Evolutionary conservation across 169 alveolate species (phyloP).

Genomic region (Cryptosporidium sp.): DNA sequence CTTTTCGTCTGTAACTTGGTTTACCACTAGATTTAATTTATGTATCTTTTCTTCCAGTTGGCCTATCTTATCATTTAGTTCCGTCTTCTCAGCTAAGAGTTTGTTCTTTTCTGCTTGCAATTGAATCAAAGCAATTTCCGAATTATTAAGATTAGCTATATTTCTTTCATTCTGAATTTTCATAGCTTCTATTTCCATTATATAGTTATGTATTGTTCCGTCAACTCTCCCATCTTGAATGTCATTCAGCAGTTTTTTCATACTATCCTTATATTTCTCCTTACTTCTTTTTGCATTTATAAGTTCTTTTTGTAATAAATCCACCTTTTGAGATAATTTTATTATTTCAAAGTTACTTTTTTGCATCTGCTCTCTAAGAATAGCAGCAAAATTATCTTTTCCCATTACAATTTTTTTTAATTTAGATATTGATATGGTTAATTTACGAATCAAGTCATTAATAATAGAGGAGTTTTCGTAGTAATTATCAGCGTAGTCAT

Average conservation of each 20-base stretch:
- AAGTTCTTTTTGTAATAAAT: conserved; percentile 56
- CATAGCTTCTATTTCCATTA: conserved; percentile 49
- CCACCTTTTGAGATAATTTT: conserved; percentile 56
- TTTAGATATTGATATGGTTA: conserved; percentile 40
- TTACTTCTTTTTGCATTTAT: conserved; percentile 26
- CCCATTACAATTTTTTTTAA: conserved; percentile 62
- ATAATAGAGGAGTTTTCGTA: conserved; percentile 11
- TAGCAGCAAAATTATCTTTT: conserved; percentile 29
- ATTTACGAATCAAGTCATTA: conserved; percentile 17
- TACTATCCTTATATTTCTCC: conserved; percentile 65
- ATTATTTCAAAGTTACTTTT: conserved; percentile 53
- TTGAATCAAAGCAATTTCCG: conserved; percentile 48
- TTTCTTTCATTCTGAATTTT: conserved; percentile 60
- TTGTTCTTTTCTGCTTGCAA: conserved; percentile 45
- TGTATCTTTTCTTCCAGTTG: conserved; percentile 49
- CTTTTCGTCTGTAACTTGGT: conserved; percentile 67
- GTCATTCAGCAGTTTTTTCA: conserved; percentile 40
- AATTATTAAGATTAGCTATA: conserved; percentile 14
- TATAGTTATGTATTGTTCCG: conserved; percentile 41
- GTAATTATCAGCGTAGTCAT: not conserved
- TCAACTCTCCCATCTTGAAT: conserved; percentile 67
- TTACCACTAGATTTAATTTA: conserved; percentile 46
- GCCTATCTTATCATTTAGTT: not conserved
- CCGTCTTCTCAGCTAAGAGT: conserved; percentile 12
- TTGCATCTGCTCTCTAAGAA: conserved; percentile 59